Conservation (phyloP, 2,329 filamentous ascomycete species). For the Lizonia empirigonia region DNA sequence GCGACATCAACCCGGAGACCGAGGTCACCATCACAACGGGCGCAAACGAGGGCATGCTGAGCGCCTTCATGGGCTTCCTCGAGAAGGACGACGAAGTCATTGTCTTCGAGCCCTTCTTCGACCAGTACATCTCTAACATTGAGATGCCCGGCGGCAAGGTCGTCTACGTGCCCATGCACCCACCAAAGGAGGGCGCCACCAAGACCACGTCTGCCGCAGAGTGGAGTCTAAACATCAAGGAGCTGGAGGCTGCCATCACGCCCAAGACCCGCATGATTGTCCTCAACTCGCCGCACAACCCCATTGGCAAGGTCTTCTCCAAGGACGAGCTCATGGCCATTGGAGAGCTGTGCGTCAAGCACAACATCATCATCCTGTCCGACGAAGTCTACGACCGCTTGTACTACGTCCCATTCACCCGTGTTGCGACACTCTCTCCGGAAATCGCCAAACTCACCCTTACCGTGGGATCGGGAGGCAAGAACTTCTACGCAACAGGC, state of each 20-base stretch:
- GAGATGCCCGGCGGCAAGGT: slow-evolving; percentile 97
- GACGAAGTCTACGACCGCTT: slow-evolving; percentile 84
- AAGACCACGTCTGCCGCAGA: slow-evolving; percentile 84
- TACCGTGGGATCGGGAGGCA: slow-evolving; percentile 93
- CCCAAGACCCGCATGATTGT: slow-evolving; percentile 96
- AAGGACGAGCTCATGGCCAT: slow-evolving; percentile 81
- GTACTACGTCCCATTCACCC: slow-evolving; percentile 93
- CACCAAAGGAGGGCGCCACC: slow-evolving; percentile 77
- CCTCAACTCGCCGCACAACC: slow-evolving; percentile 87
- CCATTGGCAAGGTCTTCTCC: slow-evolving; percentile 93
- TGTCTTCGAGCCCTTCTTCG: slow-evolving; percentile 97
- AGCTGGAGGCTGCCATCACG: slow-evolving; percentile 81
- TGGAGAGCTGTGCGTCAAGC: slow-evolving; percentile 85
- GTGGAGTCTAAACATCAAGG: slow-evolving; percentile 84
- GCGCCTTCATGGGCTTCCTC: slow-evolving; percentile 96
- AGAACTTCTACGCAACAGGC: slow-evolving; percentile 97
- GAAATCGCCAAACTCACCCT: slow-evolving; percentile 87
- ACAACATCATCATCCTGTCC: slow-evolving; percentile 86
- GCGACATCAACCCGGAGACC: slow-evolving; percentile 80
- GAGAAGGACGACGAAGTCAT: slow-evolving; percentile 96
- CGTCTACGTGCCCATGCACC: slow-evolving; percentile 92
- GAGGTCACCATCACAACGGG: slow-evolving; percentile 95
- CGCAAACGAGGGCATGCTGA: slow-evolving; percentile 90
- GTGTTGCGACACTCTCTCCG: slow-evolving; percentile 87
- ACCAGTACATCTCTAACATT: slow-evolving; percentile 99